Conservation (phyloP, 208 protist species). For the Trichomonas gallinae region DNA sequence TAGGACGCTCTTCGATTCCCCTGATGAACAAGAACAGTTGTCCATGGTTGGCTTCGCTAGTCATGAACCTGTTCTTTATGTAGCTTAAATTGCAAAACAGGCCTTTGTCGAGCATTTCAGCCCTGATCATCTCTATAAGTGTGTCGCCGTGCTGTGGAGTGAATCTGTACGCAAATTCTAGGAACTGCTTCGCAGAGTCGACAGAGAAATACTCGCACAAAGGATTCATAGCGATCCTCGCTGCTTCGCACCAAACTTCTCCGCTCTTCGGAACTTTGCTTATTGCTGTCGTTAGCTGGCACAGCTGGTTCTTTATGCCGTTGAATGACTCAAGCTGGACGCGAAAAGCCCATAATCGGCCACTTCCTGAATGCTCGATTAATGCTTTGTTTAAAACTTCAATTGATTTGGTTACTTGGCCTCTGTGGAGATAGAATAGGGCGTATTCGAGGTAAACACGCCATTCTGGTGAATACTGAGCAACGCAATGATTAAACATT, state of each 20-base stretch:
- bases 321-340: constrained; percentile 52
- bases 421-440: not conserved
- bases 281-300: constrained; percentile 52
- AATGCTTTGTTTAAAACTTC: constrained; percentile 46
- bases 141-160: constrained; percentile 71
- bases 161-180: constrained; percentile 61
- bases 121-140: constrained; percentile 58
- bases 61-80: not conserved
- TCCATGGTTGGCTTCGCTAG: not conserved
- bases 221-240: constrained; percentile 54
- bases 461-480: not conserved
- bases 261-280: constrained; percentile 59
- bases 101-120: constrained; percentile 34
- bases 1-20: not conserved
- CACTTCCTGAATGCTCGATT: constrained; percentile 52
- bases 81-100: not conserved
- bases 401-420: constrained; percentile 33
- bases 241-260: constrained; percentile 68
- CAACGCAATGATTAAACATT: not conserved
- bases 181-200: constrained; percentile 44
- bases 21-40: not conserved
- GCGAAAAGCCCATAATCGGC: constrained; percentile 57
- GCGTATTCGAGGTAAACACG: not conserved
- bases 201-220: constrained; percentile 38
- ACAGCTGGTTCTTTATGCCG: constrained; percentile 37